Conservation (phyloP, 495 filamentous ascomycete genomes). For the Xylaria nigripes region DNA sequence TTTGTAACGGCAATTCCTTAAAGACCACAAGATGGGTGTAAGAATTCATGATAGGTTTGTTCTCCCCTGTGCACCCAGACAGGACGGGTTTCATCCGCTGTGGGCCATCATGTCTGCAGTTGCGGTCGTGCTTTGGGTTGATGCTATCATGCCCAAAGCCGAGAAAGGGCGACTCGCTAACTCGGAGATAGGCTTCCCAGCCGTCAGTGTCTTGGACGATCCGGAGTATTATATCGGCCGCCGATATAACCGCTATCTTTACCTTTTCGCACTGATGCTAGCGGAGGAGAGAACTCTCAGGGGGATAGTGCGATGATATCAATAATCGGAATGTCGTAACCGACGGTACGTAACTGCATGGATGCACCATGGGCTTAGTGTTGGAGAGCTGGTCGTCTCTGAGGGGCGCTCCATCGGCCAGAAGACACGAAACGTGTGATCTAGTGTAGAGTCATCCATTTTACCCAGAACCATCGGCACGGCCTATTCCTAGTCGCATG, state of each 20-base stretch:
- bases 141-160: too few relatives aligned
- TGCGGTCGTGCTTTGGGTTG: too few relatives aligned
- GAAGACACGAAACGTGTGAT: neutral
- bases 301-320: neutral
- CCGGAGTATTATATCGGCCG: neutral
- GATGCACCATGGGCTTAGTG: neutral
- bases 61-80: too few relatives aligned
- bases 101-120: too few relatives aligned
- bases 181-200: neutral
- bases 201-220: neutral
- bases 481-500: neutral
- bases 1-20: too few relatives aligned
- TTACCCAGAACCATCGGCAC: neutral
- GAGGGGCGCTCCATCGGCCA: neutral
- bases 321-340: neutral
- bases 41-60: too few relatives aligned
- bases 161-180: too few relatives aligned
- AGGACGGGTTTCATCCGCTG: too few relatives aligned
- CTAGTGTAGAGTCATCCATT: neutral
- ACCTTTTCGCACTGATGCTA: neutral
- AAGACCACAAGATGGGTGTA: too few relatives aligned
- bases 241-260: neutral
- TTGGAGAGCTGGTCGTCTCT: neutral
- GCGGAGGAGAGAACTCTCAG: neutral
- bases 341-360: too few relatives aligned